These are phyloP conservation scores for Spathaspora boniae DNA, from an alignment of 805 yeast species.

Conservation along the genomic window DNA sequence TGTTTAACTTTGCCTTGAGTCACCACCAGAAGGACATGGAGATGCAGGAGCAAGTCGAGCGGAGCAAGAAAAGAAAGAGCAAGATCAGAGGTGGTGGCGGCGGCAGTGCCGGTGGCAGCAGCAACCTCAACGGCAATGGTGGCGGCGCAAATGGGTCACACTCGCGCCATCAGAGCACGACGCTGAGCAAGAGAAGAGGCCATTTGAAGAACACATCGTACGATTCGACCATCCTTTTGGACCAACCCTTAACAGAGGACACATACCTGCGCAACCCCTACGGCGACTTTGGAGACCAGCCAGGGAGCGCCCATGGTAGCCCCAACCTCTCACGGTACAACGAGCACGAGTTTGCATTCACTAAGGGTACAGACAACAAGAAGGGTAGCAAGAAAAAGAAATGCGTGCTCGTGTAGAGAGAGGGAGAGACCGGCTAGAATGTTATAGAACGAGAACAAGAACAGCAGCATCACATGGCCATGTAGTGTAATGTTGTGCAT, in stretches of 20 bases:
- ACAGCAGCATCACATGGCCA: neutral
- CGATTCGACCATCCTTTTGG: slow-evolving; percentile 33
- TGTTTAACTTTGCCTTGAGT: slow-evolving; percentile 60
- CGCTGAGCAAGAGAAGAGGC: slow-evolving; percentile 24
- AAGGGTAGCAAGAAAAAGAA: slow-evolving; percentile 26
- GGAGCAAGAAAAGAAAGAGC: slow-evolving; percentile 31
- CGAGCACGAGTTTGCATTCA: slow-evolving; percentile 42
- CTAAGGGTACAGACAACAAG: slow-evolving; percentile 27
- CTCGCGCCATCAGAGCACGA: slow-evolving; percentile 20
- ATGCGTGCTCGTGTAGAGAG: slow-evolving; percentile 30
- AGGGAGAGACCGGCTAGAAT: slow-evolving; percentile 14
- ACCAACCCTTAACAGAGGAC: slow-evolving; percentile 41
- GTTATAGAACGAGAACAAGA: slow-evolving; percentile 17
- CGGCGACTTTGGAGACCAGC: slow-evolving; percentile 18
- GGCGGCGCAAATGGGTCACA: slow-evolving; percentile 11
- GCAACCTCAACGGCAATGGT: slow-evolving; percentile 9
- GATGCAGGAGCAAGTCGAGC: slow-evolving; percentile 35
- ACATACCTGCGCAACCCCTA: slow-evolving; percentile 33
- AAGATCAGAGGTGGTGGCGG: slow-evolving; percentile 24
- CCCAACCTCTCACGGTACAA: slow-evolving; percentile 18
- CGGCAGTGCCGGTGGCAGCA: slow-evolving; percentile 9
- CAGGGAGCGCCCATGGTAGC: neutral
- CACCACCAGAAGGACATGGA: slow-evolving; percentile 39
- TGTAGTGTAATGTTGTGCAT: neutral
- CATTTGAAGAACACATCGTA: slow-evolving; percentile 37